Percentiles rank a stretch among this genome's conserved stretches.
phyloP scores from a whole-genome alignment of 257 asterid species.

The Oldenlandia corymbosa region DNA sequence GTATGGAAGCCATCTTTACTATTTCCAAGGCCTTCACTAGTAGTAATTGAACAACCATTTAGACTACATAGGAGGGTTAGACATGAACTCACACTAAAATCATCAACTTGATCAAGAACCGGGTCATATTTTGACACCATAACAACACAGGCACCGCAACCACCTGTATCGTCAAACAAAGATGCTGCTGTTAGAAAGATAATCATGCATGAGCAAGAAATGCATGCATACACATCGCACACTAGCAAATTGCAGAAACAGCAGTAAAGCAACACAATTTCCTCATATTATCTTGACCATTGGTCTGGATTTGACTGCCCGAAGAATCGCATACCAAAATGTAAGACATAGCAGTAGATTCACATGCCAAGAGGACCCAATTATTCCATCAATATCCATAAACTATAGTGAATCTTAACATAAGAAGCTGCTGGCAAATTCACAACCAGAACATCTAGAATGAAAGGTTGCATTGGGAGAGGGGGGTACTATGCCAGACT shows the following conservation, averaged over 20 bases:
- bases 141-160: constrained; percentile 81
- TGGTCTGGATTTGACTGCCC: neutral
- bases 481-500: too few relatives aligned
- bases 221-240: neutral
- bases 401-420: neutral
- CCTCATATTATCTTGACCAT: too few relatives aligned
- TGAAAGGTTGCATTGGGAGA: neutral
- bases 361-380: neutral
- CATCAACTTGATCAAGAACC: constrained; percentile 30
- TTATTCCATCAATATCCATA: neutral
- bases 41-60: constrained; percentile 57
- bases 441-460: neutral
- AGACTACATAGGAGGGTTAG: constrained; percentile 70
- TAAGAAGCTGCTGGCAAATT: neutral
- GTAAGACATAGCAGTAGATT: neutral
- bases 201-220: neutral
- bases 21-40: constrained; percentile 78
- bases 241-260: neutral
- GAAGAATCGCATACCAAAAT: neutral
- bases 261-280: neutral
- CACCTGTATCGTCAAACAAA: constrained; percentile 58
- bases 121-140: constrained; percentile 55
- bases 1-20: constrained; percentile 65
- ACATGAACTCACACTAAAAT: constrained; percentile 49
- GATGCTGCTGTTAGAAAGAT: neutral